A percentile compares a stretch with the other conserved stretches of the same genome.
These are phyloP conservation scores for Hypomyces rosellus DNA, from an alignment of 2,329 filamentous ascomycete genomes.

Conservation along the genomic window DNA sequence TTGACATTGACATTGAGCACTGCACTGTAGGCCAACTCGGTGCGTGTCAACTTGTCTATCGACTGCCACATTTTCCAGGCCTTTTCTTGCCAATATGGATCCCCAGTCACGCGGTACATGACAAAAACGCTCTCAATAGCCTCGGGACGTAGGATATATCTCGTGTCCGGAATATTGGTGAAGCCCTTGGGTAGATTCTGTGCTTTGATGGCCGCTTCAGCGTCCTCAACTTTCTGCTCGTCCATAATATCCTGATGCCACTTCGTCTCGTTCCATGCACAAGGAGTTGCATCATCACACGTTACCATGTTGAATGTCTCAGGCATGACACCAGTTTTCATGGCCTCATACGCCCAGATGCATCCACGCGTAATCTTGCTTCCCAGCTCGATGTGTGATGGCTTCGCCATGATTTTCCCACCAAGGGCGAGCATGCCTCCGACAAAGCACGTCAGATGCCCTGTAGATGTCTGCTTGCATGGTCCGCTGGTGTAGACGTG, in stretches of 20 bases:
- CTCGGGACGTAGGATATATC: slow-evolving; percentile 63
- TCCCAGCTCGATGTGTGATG: slow-evolving; percentile 37
- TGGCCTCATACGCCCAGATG: slow-evolving; percentile 41
- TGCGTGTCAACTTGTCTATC: slow-evolving; percentile 51
- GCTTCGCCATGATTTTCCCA: slow-evolving; percentile 38
- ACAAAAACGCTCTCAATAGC: slow-evolving; percentile 74
- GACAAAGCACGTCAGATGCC: slow-evolving; percentile 44
- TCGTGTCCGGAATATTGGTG: slow-evolving; percentile 44
- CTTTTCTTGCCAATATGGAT: slow-evolving; percentile 54
- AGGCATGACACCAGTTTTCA: slow-evolving; percentile 45
- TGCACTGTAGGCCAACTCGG: slow-evolving; percentile 44
- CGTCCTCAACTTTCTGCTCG: slow-evolving; percentile 35
- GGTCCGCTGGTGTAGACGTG: slow-evolving; percentile 28
- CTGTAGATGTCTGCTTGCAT: slow-evolving; percentile 35
- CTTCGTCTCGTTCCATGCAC: slow-evolving; percentile 23
- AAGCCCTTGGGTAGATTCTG: slow-evolving; percentile 44
- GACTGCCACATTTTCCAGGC: slow-evolving; percentile 68
- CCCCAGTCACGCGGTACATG: slow-evolving; percentile 65
- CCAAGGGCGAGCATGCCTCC: slow-evolving; percentile 46
- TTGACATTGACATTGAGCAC: slow-evolving; percentile 33
- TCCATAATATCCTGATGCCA: slow-evolving; percentile 52
- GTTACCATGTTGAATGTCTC: slow-evolving; percentile 39
- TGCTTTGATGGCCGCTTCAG: slow-evolving; percentile 35
- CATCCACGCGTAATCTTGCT: slow-evolving; percentile 43
- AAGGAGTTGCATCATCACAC: slow-evolving; percentile 30